Percentiles rank a stretch among this genome's conserved stretches.
Conservation (phyloP, 2,329 filamentous ascomycete species). For the Pyrenochaeta sp. region DNA sequence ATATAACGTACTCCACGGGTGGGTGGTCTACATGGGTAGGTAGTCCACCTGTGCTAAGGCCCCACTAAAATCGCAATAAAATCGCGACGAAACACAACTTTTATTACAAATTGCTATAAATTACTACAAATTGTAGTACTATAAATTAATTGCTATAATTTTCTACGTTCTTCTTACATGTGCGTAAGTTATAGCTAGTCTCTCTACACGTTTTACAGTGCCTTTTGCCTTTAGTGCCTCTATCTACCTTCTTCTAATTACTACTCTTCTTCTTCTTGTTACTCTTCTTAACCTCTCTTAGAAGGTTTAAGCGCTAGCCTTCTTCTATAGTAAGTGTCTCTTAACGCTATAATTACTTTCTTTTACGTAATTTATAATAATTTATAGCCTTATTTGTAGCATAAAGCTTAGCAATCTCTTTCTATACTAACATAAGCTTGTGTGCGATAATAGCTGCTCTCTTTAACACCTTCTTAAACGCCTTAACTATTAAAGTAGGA, state of each 20-base stretch:
- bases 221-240: no score
- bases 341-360: slow-evolving; percentile 1
- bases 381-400: slow-evolving; percentile 1
- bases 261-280: slow-evolving; percentile 3
- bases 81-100: no score
- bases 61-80: no score
- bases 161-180: no score
- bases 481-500: slow-evolving; percentile 1
- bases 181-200: no score
- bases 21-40: no score
- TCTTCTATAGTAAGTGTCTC: slow-evolving; percentile 1
- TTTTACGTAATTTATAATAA: slow-evolving; percentile 4
- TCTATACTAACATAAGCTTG: neutral
- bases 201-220: no score
- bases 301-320: neutral
- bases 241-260: no score
- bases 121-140: no score
- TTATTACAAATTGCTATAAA: no score
- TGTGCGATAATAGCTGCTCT: neutral
- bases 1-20: neutral
- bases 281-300: slow-evolving; percentile 5
- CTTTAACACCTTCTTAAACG: slow-evolving; percentile 3
- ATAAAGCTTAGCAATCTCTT: neutral
- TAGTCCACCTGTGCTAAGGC: no score
- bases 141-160: no score